Conservation (phyloP, 495 filamentous ascomycete species). For the Hyphodiscus hymeniophilus region DNA sequence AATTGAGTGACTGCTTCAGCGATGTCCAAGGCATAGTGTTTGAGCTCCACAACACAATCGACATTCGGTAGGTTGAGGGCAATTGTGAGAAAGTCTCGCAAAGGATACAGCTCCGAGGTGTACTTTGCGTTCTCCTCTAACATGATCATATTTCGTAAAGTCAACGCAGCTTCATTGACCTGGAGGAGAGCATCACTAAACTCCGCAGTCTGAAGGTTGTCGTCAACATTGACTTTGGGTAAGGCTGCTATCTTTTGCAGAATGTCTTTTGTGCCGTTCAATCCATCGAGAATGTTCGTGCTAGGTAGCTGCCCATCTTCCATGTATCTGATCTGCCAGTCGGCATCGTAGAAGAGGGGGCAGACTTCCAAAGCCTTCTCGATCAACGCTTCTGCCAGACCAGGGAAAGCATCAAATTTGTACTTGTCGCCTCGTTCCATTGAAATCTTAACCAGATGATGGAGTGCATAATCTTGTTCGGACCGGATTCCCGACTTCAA, state of each 20-base stretch:
- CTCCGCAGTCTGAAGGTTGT: constrained; percentile 67
- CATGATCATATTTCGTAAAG: constrained; percentile 89
- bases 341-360: constrained; percentile 68
- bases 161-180: constrained; percentile 78
- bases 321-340: constrained; percentile 70
- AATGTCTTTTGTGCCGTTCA: constrained; percentile 70
- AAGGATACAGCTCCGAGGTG: constrained; percentile 59
- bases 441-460: constrained; percentile 91
- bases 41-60: constrained; percentile 72
- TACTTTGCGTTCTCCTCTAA: constrained; percentile 80
- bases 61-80: constrained; percentile 68
- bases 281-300: constrained; percentile 57
- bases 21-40: constrained; percentile 87
- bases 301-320: constrained; percentile 40
- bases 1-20: constrained; percentile 84
- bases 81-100: constrained; percentile 76
- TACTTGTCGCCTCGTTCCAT: constrained; percentile 93
- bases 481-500: constrained; percentile 70
- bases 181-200: constrained; percentile 62
- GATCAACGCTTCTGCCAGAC: constrained; percentile 81
- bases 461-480: constrained; percentile 83
- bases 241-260: constrained; percentile 57
- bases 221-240: constrained; percentile 44
- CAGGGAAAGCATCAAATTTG: constrained; percentile 84
- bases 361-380: constrained; percentile 71